These are phyloP conservation scores for Puccinia polysora DNA, from an alignment of 1,284 basidiomycete species.

Conservation along the genomic window DNA sequence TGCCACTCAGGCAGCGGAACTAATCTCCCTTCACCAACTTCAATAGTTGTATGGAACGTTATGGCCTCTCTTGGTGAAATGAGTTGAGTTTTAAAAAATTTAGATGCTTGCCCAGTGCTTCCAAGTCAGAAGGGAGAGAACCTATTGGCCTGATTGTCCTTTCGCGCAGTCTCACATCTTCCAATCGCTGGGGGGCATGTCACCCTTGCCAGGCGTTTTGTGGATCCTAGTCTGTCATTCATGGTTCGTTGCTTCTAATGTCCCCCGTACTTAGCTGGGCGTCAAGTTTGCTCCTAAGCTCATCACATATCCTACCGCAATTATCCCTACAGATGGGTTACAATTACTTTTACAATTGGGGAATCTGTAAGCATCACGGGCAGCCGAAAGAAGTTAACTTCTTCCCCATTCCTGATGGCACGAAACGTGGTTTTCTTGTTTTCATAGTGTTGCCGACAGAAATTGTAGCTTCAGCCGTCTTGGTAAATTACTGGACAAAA, in stretches of 20 bases:
- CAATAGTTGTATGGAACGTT: slow-evolving; percentile 48
- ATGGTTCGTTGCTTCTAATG: slow-evolving; percentile 47
- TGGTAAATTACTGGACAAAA: slow-evolving; percentile 55
- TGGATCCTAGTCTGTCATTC: slow-evolving; percentile 67
- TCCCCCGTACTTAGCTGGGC: not conserved
- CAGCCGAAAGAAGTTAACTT: not conserved
- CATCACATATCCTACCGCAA: not conserved
- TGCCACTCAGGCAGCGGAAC: no score
- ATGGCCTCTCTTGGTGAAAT: slow-evolving; percentile 57
- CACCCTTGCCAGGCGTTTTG: slow-evolving; percentile 70
- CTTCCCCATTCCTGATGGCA: slow-evolving; percentile 44
- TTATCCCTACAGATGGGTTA: slow-evolving; percentile 26
- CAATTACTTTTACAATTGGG: slow-evolving; percentile 53
- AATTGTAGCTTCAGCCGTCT: slow-evolving; percentile 54
- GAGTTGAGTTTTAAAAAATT: slow-evolving; percentile 54
- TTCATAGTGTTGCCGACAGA: slow-evolving; percentile 54
- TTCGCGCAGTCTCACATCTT: slow-evolving; percentile 50
- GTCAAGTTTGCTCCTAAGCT: not conserved
- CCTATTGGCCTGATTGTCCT: slow-evolving; percentile 61
- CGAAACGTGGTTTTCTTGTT: slow-evolving; percentile 47
- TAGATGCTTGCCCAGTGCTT: slow-evolving; percentile 55
- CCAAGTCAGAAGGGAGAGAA: slow-evolving; percentile 53
- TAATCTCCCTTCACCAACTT: slow-evolving; percentile 51
- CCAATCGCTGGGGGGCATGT: slow-evolving; percentile 67
- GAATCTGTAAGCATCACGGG: not conserved